A percentile compares a stretch with the other conserved stretches of the same genome.
phyloP scores from a whole-genome alignment of 768 basidiomycete species.

The Tylopilus balloui region DNA sequence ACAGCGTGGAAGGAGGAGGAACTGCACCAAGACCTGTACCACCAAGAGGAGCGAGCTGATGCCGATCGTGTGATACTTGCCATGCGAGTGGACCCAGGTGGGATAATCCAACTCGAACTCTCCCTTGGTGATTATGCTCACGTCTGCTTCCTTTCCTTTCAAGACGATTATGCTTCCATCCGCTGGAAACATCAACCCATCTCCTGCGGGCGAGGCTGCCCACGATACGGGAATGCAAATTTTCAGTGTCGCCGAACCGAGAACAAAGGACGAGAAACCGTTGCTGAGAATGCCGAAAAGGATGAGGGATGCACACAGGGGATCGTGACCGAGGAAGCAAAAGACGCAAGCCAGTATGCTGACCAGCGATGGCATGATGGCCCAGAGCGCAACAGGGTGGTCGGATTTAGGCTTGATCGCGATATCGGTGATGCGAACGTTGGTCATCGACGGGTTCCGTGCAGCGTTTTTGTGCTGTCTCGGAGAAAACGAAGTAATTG shows the following conservation, averaged over 20 bases:
- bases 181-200: conserved; percentile 24
- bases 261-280: conserved; percentile 25
- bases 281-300: conserved; percentile 29
- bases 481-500: conserved; percentile 14
- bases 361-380: conserved; percentile 20
- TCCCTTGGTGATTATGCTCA: conserved; percentile 30
- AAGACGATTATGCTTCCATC: conserved; percentile 24
- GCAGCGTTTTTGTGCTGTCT: neutral
- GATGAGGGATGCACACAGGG: conserved; percentile 30
- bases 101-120: conserved; percentile 27
- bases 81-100: neutral
- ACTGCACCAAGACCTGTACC: conserved; percentile 29
- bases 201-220: conserved; percentile 21
- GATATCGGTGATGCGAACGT: no score
- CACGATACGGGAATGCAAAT: conserved; percentile 24
- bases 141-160: conserved; percentile 26
- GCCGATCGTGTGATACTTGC: conserved; percentile 15
- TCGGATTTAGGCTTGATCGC: conserved; percentile 6
- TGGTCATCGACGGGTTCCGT: no score
- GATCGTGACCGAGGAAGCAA: conserved; percentile 19
- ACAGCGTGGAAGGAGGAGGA: conserved; percentile 28
- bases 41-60: conserved; percentile 26
- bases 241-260: conserved; percentile 26
- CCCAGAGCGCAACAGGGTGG: conserved; percentile 10
- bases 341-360: conserved; percentile 21